Percentiles rank a stretch among this genome's conserved stretches.
These are phyloP conservation scores for Taphrina populina DNA, from an alignment of 1,139 yeast genomes.

Conservation along the genomic window DNA sequence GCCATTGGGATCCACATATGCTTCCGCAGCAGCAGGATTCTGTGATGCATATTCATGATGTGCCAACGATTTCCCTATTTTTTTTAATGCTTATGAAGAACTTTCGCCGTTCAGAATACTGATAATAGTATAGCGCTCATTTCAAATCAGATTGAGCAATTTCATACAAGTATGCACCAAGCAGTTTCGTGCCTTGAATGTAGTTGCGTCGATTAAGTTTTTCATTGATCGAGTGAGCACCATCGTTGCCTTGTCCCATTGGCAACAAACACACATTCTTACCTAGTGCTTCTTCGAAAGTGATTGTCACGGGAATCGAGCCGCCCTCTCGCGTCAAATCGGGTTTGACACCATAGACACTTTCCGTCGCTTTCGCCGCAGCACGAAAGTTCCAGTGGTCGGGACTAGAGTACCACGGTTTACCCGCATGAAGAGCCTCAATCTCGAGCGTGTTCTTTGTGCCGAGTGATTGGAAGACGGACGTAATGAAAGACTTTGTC, in stretches of 20 bases:
- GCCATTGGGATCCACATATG: constrained; percentile 52
- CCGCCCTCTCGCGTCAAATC: constrained; percentile 90
- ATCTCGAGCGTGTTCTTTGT: constrained; percentile 74
- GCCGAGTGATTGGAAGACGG: constrained; percentile 61
- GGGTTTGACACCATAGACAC: constrained; percentile 92
- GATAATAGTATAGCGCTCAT: neutral
- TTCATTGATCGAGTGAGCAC: constrained; percentile 97
- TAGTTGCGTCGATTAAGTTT: constrained; percentile 85
- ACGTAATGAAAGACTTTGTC: constrained; percentile 69
- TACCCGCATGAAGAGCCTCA: constrained; percentile 88
- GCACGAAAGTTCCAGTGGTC: constrained; percentile 90
- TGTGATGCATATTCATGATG: constrained; percentile 6
- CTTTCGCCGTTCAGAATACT: too few species aligned
- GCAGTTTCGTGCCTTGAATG: constrained; percentile 88
- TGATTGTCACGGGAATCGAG: constrained; percentile 90
- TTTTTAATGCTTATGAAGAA: neutral
- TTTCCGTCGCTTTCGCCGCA: constrained; percentile 88
- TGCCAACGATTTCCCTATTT: neutral
- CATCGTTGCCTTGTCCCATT: constrained; percentile 60
- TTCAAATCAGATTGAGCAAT: constrained; percentile 49
- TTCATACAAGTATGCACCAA: constrained; percentile 91
- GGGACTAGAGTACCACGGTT: constrained; percentile 95
- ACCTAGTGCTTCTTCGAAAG: constrained; percentile 68
- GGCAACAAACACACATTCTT: constrained; percentile 50
- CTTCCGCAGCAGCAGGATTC: constrained; percentile 16